These are phyloP conservation scores for Magnaporthales sp. DNA, from an alignment of 2,329 filamentous ascomycete species.

Conservation along the genomic window DNA sequence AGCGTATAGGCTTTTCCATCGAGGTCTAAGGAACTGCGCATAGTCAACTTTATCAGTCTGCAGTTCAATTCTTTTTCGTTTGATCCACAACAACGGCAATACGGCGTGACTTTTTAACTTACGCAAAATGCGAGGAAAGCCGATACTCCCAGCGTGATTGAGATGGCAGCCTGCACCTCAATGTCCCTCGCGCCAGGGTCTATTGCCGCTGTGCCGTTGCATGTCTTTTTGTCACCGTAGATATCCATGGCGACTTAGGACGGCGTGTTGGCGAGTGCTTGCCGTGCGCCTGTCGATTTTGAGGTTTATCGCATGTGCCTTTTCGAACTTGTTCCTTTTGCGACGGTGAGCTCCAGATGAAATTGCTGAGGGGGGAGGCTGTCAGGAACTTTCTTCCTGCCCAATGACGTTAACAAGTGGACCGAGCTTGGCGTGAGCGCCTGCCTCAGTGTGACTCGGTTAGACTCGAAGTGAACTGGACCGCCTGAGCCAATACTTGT, in stretches of 20 bases:
- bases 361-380: background rate
- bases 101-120: slow-evolving; percentile 21
- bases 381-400: background rate
- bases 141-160: slow-evolving; percentile 56
- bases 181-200: slow-evolving; percentile 35
- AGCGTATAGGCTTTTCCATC: slow-evolving; percentile 87
- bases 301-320: background rate
- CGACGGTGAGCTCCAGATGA: background rate
- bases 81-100: background rate
- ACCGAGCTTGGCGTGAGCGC: background rate
- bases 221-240: slow-evolving; percentile 11
- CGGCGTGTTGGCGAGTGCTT: background rate
- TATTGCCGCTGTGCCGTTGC: slow-evolving; percentile 18
- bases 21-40: slow-evolving; percentile 66
- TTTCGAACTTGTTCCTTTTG: background rate
- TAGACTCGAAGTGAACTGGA: background rate
- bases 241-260: slow-evolving; percentile 13
- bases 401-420: background rate
- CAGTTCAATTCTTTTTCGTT: background rate
- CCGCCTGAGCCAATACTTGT: background rate
- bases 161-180: slow-evolving; percentile 63
- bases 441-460: background rate
- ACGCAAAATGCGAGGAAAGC: slow-evolving; percentile 74
- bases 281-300: background rate
- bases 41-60: background rate